phyloP scores from a whole-genome alignment of 352 stramenopile species.

The Peronospora farinosa region DNA sequence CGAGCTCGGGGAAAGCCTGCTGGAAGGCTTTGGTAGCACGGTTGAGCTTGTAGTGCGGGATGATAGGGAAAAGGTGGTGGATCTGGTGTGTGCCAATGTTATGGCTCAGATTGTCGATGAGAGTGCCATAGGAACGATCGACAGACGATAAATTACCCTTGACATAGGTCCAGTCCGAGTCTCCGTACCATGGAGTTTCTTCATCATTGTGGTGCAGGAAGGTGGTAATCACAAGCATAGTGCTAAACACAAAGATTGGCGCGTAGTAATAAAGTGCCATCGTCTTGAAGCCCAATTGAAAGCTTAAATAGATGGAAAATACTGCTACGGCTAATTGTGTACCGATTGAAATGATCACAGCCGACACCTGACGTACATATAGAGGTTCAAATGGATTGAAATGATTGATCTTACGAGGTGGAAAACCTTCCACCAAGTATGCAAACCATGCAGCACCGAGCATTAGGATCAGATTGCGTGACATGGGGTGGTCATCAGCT shows the following conservation, averaged over 20 bases:
- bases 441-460: slow-evolving; percentile 65
- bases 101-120: slow-evolving; percentile 82
- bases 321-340: slow-evolving; percentile 37
- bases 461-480: slow-evolving; percentile 39
- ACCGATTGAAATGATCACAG: slow-evolving; percentile 56
- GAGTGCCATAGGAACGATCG: slow-evolving; percentile 67
- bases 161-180: slow-evolving; percentile 81
- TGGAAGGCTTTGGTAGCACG: slow-evolving; percentile 56
- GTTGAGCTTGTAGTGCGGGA: slow-evolving; percentile 80
- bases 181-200: slow-evolving; percentile 74
- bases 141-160: slow-evolving; percentile 79
- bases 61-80: slow-evolving; percentile 84
- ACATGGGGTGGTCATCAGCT: slow-evolving; percentile 42
- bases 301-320: slow-evolving; percentile 37
- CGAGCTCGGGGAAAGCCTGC: slow-evolving; percentile 65
- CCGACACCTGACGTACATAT: slow-evolving; percentile 52
- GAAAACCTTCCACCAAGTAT: slow-evolving; percentile 69
- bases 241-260: slow-evolving; percentile 66
- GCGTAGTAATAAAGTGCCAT: slow-evolving; percentile 79
- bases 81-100: slow-evolving; percentile 85
- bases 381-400: slow-evolving; percentile 75
- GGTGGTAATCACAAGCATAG: slow-evolving; percentile 78
- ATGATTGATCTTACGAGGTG: slow-evolving; percentile 71
- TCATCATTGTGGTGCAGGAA: slow-evolving; percentile 84
- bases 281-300: slow-evolving; percentile 41